Conservation (phyloP, 805 yeast genomes). For the Spathaspora sp. region DNA sequence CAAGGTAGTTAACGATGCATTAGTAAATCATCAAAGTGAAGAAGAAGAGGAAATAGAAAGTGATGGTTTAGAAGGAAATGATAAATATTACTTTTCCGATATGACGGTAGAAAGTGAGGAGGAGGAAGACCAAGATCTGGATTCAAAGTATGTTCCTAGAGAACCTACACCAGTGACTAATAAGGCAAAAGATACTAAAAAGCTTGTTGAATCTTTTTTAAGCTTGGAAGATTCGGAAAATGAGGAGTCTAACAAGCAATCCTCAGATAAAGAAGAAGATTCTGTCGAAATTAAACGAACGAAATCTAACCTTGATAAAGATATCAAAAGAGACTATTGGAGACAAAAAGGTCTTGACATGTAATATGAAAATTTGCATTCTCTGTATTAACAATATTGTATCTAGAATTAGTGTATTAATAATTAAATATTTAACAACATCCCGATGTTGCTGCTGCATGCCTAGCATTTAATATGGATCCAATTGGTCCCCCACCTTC, state of each 20-base stretch:
- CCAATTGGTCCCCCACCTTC: conserved; percentile 4
- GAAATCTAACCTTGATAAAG: conserved; percentile 27
- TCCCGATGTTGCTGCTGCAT: conserved; percentile 3
- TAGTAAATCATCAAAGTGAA: conserved; percentile 24
- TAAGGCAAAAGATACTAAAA: conserved; percentile 9
- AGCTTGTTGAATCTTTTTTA: conserved; percentile 18
- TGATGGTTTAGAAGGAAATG: conserved; percentile 35
- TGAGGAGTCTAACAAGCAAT: conserved; percentile 9
- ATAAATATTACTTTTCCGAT: conserved; percentile 42
- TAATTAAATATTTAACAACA: conserved; percentile 6
- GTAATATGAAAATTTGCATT: conserved; percentile 3
- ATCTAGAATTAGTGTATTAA: neutral
- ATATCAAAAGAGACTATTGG: conserved; percentile 38
- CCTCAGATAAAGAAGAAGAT: conserved; percentile 1
- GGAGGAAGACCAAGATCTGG: conserved; percentile 10
- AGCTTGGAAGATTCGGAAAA: conserved; percentile 15
- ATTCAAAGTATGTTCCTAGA: conserved; percentile 3
- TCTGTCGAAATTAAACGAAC: conserved; percentile 10
- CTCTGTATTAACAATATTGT: neutral
- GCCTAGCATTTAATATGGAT: conserved; percentile 8
- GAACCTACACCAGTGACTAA: conserved; percentile 9
- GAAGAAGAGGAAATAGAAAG: conserved; percentile 22
- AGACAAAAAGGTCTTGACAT: conserved; percentile 38
- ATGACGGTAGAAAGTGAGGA: conserved; percentile 38
- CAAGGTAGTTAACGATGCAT: conserved; percentile 60